phyloP scores from a whole-genome alignment of 2,329 filamentous ascomycete genomes.

The Didymella exigua region DNA sequence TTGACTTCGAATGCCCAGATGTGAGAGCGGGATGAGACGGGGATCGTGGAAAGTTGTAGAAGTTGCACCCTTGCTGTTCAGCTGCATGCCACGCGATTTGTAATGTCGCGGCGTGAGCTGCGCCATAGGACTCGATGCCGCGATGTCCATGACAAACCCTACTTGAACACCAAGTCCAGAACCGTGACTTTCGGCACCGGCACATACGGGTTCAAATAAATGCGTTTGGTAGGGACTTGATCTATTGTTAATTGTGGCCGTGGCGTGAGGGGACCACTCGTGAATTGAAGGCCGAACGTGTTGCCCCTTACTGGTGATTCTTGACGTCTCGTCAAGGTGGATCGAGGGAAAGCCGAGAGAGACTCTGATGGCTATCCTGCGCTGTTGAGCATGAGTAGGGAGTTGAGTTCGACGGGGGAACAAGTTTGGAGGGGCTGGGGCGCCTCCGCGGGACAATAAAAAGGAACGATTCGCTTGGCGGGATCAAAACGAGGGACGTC shows the following conservation, averaged over 20 bases:
- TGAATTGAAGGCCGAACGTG: not conserved
- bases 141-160: no score
- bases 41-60: not conserved
- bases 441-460: not conserved
- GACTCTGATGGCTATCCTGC: not conserved
- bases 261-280: not conserved
- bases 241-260: not conserved
- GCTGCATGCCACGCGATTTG: not conserved
- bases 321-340: not conserved
- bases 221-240: not conserved
- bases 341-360: not conserved
- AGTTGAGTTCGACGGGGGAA: not conserved
- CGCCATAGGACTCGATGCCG: not conserved
- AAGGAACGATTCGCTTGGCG: constrained; percentile 3
- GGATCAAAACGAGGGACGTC: not conserved
- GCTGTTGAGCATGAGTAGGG: not conserved
- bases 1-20: not conserved
- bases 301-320: not conserved
- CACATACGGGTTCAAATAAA: not conserved
- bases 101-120: not conserved
- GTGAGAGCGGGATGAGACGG: not conserved
- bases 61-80: not conserved
- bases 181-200: no score
- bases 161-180: not conserved
- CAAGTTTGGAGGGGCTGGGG: constrained; percentile 3